phyloP scores from a whole-genome alignment of 202 grass and related monocot genomes.

The Carex arenaria region DNA sequence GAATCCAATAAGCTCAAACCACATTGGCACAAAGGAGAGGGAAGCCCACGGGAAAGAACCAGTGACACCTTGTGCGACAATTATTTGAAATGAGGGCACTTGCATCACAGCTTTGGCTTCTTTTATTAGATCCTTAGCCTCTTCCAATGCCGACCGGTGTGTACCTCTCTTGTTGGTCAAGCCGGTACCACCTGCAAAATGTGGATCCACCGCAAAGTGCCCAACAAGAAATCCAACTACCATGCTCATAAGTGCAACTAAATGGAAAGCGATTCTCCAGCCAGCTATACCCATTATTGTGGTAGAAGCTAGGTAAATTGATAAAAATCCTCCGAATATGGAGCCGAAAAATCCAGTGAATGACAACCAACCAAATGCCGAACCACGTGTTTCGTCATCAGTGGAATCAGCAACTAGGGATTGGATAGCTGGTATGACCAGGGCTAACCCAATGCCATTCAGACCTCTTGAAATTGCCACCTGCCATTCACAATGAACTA shows the following conservation, averaged over 20 bases:
- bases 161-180: neutral
- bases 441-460: constrained; percentile 67
- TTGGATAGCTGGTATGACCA: constrained; percentile 67
- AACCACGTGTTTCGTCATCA: constrained; percentile 50
- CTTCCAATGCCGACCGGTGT: constrained; percentile 24
- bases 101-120: constrained; percentile 31
- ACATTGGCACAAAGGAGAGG: constrained; percentile 36
- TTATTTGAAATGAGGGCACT: constrained; percentile 56
- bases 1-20: constrained; percentile 44
- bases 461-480: constrained; percentile 69
- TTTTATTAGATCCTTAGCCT: constrained; percentile 36
- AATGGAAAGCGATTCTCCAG: constrained; percentile 71
- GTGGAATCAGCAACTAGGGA: constrained; percentile 78
- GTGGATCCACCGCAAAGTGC: constrained; percentile 64
- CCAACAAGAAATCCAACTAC: constrained; percentile 46
- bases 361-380: constrained; percentile 81
- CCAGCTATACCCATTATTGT: constrained; percentile 67
- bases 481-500: constrained; percentile 28
- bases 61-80: constrained; percentile 51
- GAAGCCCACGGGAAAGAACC: constrained; percentile 39
- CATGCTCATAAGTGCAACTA: constrained; percentile 54
- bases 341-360: constrained; percentile 71
- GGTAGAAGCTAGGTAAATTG: constrained; percentile 59
- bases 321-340: constrained; percentile 54
- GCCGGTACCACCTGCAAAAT: constrained; percentile 22